Conservation (phyloP, 1,139 yeast species). For the Diutina rugosa region DNA sequence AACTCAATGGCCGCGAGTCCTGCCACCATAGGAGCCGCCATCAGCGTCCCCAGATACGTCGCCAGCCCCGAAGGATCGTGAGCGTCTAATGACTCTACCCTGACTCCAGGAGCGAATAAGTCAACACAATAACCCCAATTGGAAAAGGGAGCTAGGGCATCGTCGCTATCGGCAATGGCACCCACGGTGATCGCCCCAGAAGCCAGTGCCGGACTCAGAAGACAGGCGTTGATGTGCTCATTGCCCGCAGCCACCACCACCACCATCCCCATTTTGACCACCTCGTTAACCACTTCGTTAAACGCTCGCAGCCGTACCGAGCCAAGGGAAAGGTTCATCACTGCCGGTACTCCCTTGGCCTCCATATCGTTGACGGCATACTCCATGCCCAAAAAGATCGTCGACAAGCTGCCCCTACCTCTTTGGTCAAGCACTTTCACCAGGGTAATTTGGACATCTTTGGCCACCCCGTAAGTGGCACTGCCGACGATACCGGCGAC, state of each 20-base stretch:
- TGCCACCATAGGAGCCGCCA: conserved; percentile 74
- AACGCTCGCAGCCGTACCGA: conserved; percentile 52
- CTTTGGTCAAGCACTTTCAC: conserved; percentile 52
- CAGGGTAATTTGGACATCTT: conserved; percentile 47
- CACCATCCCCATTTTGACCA: conserved; percentile 55
- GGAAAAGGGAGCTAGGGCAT: conserved; percentile 58
- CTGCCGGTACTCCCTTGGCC: conserved; percentile 33
- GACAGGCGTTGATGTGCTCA: conserved; percentile 62
- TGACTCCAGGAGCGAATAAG: conserved; percentile 70
- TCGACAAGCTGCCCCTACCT: conserved; percentile 60
- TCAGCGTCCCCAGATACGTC: conserved; percentile 69
- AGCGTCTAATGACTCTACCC: conserved; percentile 34
- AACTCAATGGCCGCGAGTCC: conserved; percentile 59
- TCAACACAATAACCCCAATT: conserved; percentile 89
- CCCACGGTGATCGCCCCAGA: conserved; percentile 68
- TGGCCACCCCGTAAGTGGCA: conserved; percentile 66
- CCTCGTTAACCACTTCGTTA: conserved; percentile 64
- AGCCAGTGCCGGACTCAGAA: conserved; percentile 72
- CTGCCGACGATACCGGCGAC: conserved; percentile 89
- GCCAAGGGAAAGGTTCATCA: conserved; percentile 75
- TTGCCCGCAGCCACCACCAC: conserved; percentile 90
- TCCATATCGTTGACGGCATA: conserved; percentile 51
- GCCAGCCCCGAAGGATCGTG: conserved; percentile 15
- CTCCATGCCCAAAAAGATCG: conserved; percentile 60
- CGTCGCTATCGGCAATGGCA: conserved; percentile 66